Base-by-base conservation (phyloP, 495 filamentous ascomycete species). In the Lasiosphaeria hispida region DNA sequence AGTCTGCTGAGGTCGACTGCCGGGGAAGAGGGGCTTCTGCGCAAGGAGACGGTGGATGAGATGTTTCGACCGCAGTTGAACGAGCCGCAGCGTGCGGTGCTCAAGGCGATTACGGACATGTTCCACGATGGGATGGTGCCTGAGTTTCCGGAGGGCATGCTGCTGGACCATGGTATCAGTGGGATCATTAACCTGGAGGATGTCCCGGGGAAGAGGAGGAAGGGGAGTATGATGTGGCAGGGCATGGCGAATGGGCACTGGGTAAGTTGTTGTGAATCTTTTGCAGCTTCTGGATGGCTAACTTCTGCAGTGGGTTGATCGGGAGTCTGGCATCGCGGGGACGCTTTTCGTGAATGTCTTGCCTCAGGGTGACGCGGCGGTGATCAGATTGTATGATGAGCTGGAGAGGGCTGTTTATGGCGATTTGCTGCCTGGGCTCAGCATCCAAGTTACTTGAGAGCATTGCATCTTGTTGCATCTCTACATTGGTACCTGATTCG, bases 11-110 rank as follows among this genome's bases (percentile, higher is more conserved):
- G 47, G 34, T 56, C 53, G 15, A 14, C 17, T 11, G 38, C 33
- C 14, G 40, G 17, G 13, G 61, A 52, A 9, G 52, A 40, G 1
- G 42, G 53, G 23, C 7, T 69, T 4, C 34, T 72, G 39, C 58
- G 42, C 8, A 56, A 48, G 49, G 61, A 65, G 34, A 79, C 74
- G 14, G 73, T 76, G 13, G 72, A 77, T 7, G 64, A 73, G 57
- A 80, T 87, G 70, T 85, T 86, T 63, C 58, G 66, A 18, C 71
- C 79, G 37, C 79, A 82, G 51, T 66, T 85, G 34, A 62, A 72
- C 11, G 69, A 71, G 47, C 33, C 36, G 30, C 66, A 69, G 52
- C 18, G 38, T 36, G 42, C 17, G 13, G 49, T 63, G 62, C 30
- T 65, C 19, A 42, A 50, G 55, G 19, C 40, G 0, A 42, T 64